These are phyloP conservation scores for Acacia concinna DNA, from an alignment of 331 rosid genomes.

Conservation along the genomic window DNA sequence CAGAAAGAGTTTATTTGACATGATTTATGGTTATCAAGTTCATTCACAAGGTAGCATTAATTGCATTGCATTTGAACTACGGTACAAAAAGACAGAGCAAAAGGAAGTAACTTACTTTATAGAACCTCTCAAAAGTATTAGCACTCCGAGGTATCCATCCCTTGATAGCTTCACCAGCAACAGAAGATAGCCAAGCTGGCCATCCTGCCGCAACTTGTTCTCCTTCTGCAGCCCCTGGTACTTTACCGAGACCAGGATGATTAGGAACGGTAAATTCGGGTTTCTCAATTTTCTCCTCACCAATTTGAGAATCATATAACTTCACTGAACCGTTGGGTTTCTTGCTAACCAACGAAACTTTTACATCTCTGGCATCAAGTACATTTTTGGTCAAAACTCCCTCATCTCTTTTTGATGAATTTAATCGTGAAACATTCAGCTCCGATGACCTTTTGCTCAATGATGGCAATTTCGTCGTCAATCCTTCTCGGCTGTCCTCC, in stretches of 20 bases:
- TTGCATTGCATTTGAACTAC: neutral
- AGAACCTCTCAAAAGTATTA: slow-evolving; percentile 43
- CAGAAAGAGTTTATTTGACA: slow-evolving; percentile 12
- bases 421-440: slow-evolving; percentile 35
- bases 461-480: slow-evolving; percentile 42
- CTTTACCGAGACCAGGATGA: slow-evolving; percentile 46
- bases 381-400: slow-evolving; percentile 44
- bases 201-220: slow-evolving; percentile 67
- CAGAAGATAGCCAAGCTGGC: slow-evolving; percentile 62
- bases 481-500: slow-evolving; percentile 58
- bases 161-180: slow-evolving; percentile 54
- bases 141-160: slow-evolving; percentile 59
- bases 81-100: slow-evolving; percentile 14
- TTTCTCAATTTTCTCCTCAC: slow-evolving; percentile 45
- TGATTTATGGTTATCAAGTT: neutral
- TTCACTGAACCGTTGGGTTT: slow-evolving; percentile 43
- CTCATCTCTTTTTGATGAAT: slow-evolving; percentile 51
- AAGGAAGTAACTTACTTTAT: slow-evolving; percentile 40
- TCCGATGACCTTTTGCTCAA: slow-evolving; percentile 44
- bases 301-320: slow-evolving; percentile 38
- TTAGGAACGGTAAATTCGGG: slow-evolving; percentile 37
- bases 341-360: slow-evolving; percentile 55
- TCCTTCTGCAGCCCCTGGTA: slow-evolving; percentile 45
- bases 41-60: slow-evolving; percentile 19
- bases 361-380: slow-evolving; percentile 41